Conservation (phyloP, 495 filamentous ascomycete species). For the Pseudevernia furfuracea region DNA sequence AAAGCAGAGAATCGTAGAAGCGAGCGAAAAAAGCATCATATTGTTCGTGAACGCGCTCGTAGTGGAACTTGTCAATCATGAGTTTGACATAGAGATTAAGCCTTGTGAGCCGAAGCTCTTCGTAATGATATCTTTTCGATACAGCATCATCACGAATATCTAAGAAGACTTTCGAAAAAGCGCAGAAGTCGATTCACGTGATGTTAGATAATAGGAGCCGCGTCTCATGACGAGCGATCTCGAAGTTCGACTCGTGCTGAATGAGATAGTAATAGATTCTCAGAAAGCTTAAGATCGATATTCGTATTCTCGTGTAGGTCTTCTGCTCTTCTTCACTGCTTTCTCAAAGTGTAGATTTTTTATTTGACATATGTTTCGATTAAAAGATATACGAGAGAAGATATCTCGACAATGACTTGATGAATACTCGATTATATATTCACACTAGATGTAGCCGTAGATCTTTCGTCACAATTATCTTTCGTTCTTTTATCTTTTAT, state of each 20-base stretch:
- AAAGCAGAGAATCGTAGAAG: constrained; percentile 29
- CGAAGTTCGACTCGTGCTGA: constrained; percentile 31
- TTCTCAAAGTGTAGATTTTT: neutral
- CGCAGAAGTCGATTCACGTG: constrained; percentile 18
- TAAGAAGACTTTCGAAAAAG: constrained; percentile 17
- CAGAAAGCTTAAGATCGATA: constrained; percentile 34
- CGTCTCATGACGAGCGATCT: constrained; percentile 31
- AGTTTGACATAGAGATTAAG: constrained; percentile 30
- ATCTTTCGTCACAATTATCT: constrained; percentile 42
- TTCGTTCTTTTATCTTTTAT: constrained; percentile 37
- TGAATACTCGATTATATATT: constrained; percentile 40
- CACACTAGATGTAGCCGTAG: constrained; percentile 49
- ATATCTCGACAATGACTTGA: constrained; percentile 50
- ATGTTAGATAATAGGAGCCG: constrained; percentile 27
- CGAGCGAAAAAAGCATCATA: constrained; percentile 29
- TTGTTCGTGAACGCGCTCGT: constrained; percentile 25
- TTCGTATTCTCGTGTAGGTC: neutral
- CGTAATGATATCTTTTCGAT: constrained; percentile 32
- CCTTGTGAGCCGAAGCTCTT: constrained; percentile 34
- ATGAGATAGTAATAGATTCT: constrained; percentile 37
- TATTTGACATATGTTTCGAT: constrained; percentile 26
- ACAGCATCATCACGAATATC: constrained; percentile 19
- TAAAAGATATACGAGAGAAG: constrained; percentile 44
- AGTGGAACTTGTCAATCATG: constrained; percentile 15
- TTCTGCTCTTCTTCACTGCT: neutral